phyloP scores from a whole-genome alignment of 305 asterid genomes.

The Fraxinus greggii region DNA sequence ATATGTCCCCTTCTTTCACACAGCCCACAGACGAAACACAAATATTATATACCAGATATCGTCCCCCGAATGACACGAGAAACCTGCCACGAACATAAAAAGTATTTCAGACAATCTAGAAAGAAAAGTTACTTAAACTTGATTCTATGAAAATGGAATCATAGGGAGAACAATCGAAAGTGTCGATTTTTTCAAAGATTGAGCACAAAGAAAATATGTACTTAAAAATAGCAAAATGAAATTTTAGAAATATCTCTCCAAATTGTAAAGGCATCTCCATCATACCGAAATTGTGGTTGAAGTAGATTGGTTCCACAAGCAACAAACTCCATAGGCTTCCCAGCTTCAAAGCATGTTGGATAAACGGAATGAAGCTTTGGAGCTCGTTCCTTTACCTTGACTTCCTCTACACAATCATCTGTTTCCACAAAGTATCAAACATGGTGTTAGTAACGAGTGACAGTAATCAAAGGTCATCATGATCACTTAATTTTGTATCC shows the following conservation, averaged over 20 bases:
- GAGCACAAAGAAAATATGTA: not conserved
- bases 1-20: slow-evolving; percentile 35
- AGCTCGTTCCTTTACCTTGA: slow-evolving; percentile 29
- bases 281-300: slow-evolving; percentile 47
- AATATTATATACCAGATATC: slow-evolving; percentile 54
- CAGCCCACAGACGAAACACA: slow-evolving; percentile 45
- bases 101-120: not conserved
- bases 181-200: not conserved
- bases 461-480: not conserved
- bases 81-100: slow-evolving; percentile 46
- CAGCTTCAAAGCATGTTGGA: slow-evolving; percentile 54
- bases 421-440: not conserved
- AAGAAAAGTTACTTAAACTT: not conserved
- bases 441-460: not conserved
- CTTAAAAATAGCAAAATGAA: too few relatives aligned
- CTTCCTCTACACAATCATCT: not conserved
- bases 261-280: not conserved
- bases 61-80: slow-evolving; percentile 76
- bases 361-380: slow-evolving; percentile 47
- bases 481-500: not conserved
- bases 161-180: not conserved
- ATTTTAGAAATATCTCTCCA: not conserved
- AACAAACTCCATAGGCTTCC: slow-evolving; percentile 50
- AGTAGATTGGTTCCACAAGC: slow-evolving; percentile 51
- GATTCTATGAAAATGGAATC: not conserved